Percentiles rank a stretch among this genome's conserved stretches.
These are phyloP conservation scores for Dendryphion nanum DNA, from an alignment of 2,329 filamentous ascomycete genomes.

Conservation along the genomic window DNA sequence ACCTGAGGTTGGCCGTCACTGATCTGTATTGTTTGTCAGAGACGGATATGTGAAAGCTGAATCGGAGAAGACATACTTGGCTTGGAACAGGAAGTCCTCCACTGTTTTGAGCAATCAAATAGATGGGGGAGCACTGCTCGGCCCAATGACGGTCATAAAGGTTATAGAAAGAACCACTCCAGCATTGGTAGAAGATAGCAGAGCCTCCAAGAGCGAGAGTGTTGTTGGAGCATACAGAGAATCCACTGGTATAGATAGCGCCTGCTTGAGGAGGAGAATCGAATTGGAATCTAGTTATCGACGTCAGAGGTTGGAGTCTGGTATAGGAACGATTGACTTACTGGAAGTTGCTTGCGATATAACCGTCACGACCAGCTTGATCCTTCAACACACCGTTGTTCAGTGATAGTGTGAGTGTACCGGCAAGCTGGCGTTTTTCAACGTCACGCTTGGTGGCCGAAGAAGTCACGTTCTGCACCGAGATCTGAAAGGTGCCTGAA, in stretches of 20 bases:
- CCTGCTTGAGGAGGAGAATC: slow-evolving; percentile 57
- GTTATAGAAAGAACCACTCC: slow-evolving; percentile 76
- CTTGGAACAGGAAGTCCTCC: slow-evolving; percentile 2
- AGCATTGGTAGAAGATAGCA: slow-evolving; percentile 72
- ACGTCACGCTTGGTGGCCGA: slow-evolving; percentile 22
- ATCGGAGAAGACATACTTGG: background rate
- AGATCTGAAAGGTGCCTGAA: slow-evolving; percentile 59
- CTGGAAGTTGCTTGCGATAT: slow-evolving; percentile 78
- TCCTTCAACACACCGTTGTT: slow-evolving; percentile 65
- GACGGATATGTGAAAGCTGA: background rate
- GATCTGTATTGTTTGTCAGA: slow-evolving; percentile 1
- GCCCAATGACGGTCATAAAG: slow-evolving; percentile 72
- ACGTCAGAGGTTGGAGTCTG: background rate
- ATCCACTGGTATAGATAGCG: slow-evolving; percentile 70
- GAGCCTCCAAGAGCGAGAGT: slow-evolving; percentile 66
- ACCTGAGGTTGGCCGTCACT: background rate
- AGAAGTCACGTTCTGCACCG: slow-evolving; percentile 49
- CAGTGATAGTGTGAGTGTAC: slow-evolving; percentile 61
- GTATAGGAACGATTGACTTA: slow-evolving; percentile 37
- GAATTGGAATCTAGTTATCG: slow-evolving; percentile 38
- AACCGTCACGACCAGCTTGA: slow-evolving; percentile 65
- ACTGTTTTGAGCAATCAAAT: slow-evolving; percentile 17
- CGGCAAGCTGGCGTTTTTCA: slow-evolving; percentile 26
- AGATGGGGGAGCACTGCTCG: slow-evolving; percentile 59
- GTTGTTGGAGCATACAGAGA: slow-evolving; percentile 67